These are phyloP conservation scores for Metschnikowia proteae DNA, from an alignment of 805 yeast genomes.

Conservation along the genomic window DNA sequence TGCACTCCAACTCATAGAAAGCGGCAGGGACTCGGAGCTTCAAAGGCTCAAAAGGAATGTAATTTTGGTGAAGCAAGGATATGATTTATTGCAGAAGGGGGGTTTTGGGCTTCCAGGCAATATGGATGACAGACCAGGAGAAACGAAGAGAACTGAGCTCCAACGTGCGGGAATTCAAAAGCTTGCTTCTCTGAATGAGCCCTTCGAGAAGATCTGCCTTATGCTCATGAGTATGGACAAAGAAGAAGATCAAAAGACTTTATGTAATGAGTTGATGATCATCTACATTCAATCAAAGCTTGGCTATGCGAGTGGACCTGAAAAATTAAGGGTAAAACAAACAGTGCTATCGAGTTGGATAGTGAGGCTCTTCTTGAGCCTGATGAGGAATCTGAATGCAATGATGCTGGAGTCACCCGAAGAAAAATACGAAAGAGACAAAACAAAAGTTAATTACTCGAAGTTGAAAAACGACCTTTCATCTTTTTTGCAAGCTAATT, in stretches of 20 bases:
- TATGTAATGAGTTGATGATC: constrained; percentile 27
- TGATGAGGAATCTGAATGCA: constrained; percentile 20
- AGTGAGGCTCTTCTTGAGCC: constrained; percentile 52
- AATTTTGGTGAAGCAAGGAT: constrained; percentile 54
- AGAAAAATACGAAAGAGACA: not conserved
- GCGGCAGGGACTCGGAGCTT: not conserved
- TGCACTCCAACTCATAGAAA: constrained; percentile 44
- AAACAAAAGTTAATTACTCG: not conserved
- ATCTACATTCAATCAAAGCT: constrained; percentile 35
- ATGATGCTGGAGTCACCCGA: not conserved
- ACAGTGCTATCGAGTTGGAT: constrained; percentile 63
- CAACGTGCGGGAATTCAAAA: constrained; percentile 31
- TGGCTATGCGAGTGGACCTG: constrained; percentile 20
- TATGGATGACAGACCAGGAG: not conserved
- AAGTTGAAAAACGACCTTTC: constrained; percentile 2
- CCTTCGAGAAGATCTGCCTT: constrained; percentile 68
- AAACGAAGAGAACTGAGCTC: not conserved
- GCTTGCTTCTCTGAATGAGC: constrained; percentile 59
- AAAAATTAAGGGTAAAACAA: constrained; percentile 30
- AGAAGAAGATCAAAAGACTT: constrained; percentile 9
- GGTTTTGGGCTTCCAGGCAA: constrained; percentile 11
- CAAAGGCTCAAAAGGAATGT: constrained; percentile 30
- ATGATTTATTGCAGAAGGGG: constrained; percentile 33
- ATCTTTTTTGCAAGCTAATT: constrained; percentile 50
- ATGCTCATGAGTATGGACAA: constrained; percentile 30